Evolutionary conservation across 1,139 yeast species (phyloP), one percentile per base, ranked within the genome.

Genomic region (Scheffersomyces titani): DNA sequence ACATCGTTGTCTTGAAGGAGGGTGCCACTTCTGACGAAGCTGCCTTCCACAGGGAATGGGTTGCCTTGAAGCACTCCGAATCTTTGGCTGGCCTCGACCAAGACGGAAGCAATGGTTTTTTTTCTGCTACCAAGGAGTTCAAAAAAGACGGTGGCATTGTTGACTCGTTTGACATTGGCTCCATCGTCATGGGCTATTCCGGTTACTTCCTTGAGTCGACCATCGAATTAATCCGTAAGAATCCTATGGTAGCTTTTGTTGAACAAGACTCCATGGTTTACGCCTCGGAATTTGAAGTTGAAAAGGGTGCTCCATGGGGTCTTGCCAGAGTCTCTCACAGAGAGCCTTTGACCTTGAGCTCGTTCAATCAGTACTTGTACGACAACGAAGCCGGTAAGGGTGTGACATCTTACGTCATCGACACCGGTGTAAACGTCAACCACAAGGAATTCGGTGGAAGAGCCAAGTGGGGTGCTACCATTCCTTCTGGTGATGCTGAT

Each of bases 241-340:
- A 85, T 69, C 92, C 93, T n/a, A 79, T 83, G 57, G 92, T 92
- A 57, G 85, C 86, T 52, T 86, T 85, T 66, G 86, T 92, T 61
- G 98, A 92, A 80, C 80, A 81, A 64, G 97, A 92, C 73, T 89
- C 96, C 5, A 76, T 83, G 61, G 97, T 92, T 54, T 77, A 81
- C 63, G 85, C 93, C 53, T 75, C 78, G 59, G 89, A 88, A 65
- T 84, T 86, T 63, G 78, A 78, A 56, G 66, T 84, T 59, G 94
- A 92, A 78, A 87, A 86, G 68, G 92, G 92, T 63, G 94, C 97
- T 51, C 97, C 97, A 57, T 92, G 98, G 98, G 98, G 98, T 67
- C 83, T 93, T 65, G 96, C 98, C 52, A 88, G 99, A 78, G 85
- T 93, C 60, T 91, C 97, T 53, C 97, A 93, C 80, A 89, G 97